Evolutionary conservation across 192 early-diverging fungal genomes (phyloP).

Genomic region (Backusella macrospora): DNA sequence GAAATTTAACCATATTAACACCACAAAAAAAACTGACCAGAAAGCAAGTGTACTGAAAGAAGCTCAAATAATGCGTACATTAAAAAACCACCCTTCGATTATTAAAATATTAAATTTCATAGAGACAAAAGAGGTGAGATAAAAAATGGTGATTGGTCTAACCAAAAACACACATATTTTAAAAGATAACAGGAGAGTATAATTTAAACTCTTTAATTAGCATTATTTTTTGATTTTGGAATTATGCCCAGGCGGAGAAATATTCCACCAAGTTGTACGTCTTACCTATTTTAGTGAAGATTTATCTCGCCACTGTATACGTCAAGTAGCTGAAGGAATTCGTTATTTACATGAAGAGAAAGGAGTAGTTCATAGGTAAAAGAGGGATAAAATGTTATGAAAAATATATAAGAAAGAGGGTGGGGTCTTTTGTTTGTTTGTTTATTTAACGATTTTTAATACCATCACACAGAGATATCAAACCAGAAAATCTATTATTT

Average conservation of each 20-base stretch:
- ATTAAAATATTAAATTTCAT: conserved; percentile 74
- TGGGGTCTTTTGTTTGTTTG: too few species aligned
- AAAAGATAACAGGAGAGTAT: not conserved
- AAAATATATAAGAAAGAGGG: too few species aligned
- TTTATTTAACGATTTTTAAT: not conserved
- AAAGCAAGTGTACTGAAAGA: conserved; percentile 86
- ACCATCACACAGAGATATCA: conserved; percentile 71
- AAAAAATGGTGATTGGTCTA: not conserved
- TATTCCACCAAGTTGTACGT: conserved; percentile 85
- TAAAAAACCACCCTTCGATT: conserved; percentile 77
- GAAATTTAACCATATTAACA: not conserved
- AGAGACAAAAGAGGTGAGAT: conserved; percentile 60
- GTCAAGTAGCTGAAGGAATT: conserved; percentile 85
- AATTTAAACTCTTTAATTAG: conserved; percentile 22
- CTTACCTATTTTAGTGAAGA: conserved; percentile 83
- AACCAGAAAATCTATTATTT: conserved; percentile 89
- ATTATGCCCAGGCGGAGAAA: conserved; percentile 82
- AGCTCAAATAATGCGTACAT: conserved; percentile 78
- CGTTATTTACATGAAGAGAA: conserved; percentile 83
- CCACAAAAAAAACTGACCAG: conserved; percentile 42
- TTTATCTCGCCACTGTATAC: conserved; percentile 77
- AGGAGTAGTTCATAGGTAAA: conserved; percentile 71
- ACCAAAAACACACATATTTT: not conserved
- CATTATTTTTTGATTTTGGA: conserved; percentile 83
- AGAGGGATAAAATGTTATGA: not conserved